Base-by-base conservation (phyloP, 345 rosid species). In the Litchi chinensis region DNA sequence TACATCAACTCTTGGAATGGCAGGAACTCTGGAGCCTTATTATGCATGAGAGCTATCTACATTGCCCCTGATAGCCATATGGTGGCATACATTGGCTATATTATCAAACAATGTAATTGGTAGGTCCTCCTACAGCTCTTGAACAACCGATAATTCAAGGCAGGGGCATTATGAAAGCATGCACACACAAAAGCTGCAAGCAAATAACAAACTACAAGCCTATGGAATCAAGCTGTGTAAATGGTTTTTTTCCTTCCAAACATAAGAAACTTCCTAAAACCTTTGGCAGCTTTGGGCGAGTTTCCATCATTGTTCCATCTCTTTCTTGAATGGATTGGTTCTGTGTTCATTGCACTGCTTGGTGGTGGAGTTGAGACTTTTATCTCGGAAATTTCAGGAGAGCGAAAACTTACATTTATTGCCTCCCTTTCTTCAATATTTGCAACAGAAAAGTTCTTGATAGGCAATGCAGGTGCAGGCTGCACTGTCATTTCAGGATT, bases 231-330 rank as follows among this genome's bases (percentile, higher is more conserved):
- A 63, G 52, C 56, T 1, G 71, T 77, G 50, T 76, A 15, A 83
- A 79, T 48, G 67, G 56, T 72, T 71, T 79, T 87, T 85, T 87
- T 92, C 86, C 90, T 82, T 71, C 97, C 97, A 43, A 96, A 93
- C 84, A 94, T 77, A 56, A 96, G 97, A 68, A 96, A 97, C 93
- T 90, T 96, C 79, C 97, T 83, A 76, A 96, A 86, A 63, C 90
- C 97, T 90, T 93, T 96, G 43, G 91, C 89, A 18, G 91, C 91
- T 86, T 93, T 96, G 7, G 95, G 92, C 63, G 94, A 85, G 79
- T 73, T 87, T 46, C 86, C 95, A 5, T 88, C 97, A 46, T 81
- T 87, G 89, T 82, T 89, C 97, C 98, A 96, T 78, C 93, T 94
- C 95, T 91, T 96, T 87, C 98, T 89, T 15, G 92, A 81, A 73